These are phyloP conservation scores for Rhododendron ferrugineum DNA, from an alignment of 148 eudicot species.

Conservation along the genomic window DNA sequence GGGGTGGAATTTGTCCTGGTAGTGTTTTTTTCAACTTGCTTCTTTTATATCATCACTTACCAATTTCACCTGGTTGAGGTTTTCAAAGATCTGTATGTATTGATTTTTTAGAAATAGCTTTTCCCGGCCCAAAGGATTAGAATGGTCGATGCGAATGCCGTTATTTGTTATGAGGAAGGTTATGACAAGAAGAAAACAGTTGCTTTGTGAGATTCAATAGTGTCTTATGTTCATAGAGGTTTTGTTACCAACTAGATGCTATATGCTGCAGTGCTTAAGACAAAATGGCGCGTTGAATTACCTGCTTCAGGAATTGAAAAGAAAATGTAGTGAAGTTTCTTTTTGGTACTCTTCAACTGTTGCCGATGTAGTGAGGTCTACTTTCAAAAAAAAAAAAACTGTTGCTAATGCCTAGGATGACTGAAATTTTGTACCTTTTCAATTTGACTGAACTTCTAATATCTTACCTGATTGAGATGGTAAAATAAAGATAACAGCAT, in stretches of 20 bases:
- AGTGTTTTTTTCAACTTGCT: constrained; percentile 12
- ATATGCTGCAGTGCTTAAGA: background rate
- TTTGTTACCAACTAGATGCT: background rate
- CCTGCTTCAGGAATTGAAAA: background rate
- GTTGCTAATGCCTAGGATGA: background rate
- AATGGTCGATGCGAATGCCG: background rate
- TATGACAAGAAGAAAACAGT: background rate
- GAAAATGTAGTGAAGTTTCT: background rate
- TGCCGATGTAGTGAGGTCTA: background rate
- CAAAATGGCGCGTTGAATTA: background rate
- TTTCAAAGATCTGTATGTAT: background rate
- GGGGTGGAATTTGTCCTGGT: constrained; percentile 98
- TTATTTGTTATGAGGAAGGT: background rate
- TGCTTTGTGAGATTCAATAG: background rate
- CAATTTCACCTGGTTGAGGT: background rate
- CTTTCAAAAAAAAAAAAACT: background rate
- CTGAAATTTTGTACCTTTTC: background rate
- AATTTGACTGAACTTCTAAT: background rate
- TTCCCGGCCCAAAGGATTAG: background rate
- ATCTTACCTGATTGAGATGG: background rate
- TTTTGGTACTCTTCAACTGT: background rate
- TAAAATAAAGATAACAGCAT: background rate
- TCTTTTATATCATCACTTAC: background rate
- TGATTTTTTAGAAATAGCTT: background rate
- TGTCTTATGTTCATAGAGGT: background rate